These are phyloP conservation scores for Botrytis cinerea DNA, from an alignment of 2,329 filamentous ascomycete genomes.

Conservation along the genomic window DNA sequence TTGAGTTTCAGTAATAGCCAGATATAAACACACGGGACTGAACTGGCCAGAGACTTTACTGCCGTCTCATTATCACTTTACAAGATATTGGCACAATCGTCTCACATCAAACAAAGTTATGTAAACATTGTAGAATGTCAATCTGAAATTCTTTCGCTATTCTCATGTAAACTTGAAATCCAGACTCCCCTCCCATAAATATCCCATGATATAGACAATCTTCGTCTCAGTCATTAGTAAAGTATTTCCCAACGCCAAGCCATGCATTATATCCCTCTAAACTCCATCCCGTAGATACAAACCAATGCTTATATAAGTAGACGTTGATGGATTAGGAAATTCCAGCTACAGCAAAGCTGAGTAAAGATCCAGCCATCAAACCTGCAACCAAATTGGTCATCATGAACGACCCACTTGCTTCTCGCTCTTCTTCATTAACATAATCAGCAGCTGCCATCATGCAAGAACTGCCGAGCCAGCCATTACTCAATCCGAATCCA, in stretches of 20 bases:
- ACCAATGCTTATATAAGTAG: not conserved
- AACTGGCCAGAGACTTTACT: not conserved
- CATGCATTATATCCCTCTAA: slow-evolving; percentile 16
- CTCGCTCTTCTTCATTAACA: slow-evolving; percentile 79
- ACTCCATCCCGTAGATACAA: slow-evolving; percentile 15
- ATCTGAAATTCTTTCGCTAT: not conserved
- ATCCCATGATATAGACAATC: slow-evolving; percentile 7
- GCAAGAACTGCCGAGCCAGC: slow-evolving; percentile 80
- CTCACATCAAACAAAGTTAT: not conserved
- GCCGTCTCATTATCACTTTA: not conserved
- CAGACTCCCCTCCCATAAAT: slow-evolving; percentile 2
- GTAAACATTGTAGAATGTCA: too few species aligned
- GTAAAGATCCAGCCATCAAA: slow-evolving; percentile 78
- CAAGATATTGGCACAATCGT: not conserved
- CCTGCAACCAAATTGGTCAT: slow-evolving; percentile 84
- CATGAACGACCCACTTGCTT: slow-evolving; percentile 94
- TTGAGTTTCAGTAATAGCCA: not conserved
- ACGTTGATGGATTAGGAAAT: slow-evolving; percentile 21
- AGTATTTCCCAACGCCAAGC: not conserved
- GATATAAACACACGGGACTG: not conserved
- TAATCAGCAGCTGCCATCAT: slow-evolving; percentile 89
- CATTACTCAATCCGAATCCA: slow-evolving; percentile 81
- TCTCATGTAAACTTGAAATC: not conserved
- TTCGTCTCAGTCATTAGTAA: not conserved
- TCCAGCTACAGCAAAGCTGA: slow-evolving; percentile 74